Evolutionary conservation across 2,329 filamentous ascomycete species (phyloP), one percentile per base, ranked within the genome.

Genomic region (Penicillium sclerotiorum): DNA sequence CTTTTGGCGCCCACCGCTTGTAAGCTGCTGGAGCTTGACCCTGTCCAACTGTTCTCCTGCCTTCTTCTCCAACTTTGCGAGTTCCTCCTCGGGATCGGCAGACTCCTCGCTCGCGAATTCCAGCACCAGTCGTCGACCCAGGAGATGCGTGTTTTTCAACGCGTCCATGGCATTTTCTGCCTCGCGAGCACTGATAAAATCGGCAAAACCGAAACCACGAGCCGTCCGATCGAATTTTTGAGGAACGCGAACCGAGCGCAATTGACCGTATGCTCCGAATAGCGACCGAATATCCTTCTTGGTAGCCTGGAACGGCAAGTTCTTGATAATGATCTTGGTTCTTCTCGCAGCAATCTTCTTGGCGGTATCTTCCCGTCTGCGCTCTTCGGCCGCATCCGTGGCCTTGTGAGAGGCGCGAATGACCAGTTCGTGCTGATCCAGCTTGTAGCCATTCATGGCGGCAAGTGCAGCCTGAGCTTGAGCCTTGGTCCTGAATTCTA

Each of bases 301-400:
- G 46, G 86, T 88, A 41, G 89, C 88, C 76, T 97, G 90, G 77
- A 99, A 99, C 17, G 94, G 93, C 72, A 99, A 77, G 77, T 99
- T 99, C 80, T 97, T 99, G 77, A 99, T 88, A 73, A 97, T 87
- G 66, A 99, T 88, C 80, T 97, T 97, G 40, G 92, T 96, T 59
- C 85, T 83, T 67, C 86, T 84, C 13, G 82, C 82, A 20, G 89
- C 85, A 43, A 83, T 75, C 72, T 93, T 95, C 79, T 91, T 95
- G 43, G 87, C 85, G 57, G 82, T 84, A 66, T 97, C 91, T 59
- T 93, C 87, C 59, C 87, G 87, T 57, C 88, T 85, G 58, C 89
- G 84, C 73, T 95, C 89, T 68, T 95, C 90, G 2, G 89, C 92
- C 15, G 90, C 90, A 73, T 97, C 92, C 50, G 86, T 80, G 17